Conservation (phyloP, 2,329 filamentous ascomycete species). For the Aspergillus phoenicis region DNA sequence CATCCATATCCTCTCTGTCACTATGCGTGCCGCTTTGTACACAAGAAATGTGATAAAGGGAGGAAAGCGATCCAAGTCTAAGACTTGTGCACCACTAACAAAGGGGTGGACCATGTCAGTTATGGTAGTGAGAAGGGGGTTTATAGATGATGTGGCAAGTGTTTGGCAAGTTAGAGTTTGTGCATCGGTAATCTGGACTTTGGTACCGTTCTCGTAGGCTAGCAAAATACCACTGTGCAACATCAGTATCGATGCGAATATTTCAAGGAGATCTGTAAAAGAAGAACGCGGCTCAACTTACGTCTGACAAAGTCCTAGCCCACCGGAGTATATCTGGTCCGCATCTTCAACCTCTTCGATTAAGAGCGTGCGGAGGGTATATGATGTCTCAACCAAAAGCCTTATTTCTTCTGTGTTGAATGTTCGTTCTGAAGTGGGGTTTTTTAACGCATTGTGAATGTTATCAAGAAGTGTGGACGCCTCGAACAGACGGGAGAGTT, state of each 20-base stretch:
- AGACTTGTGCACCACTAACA: background rate
- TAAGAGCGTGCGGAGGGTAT: background rate
- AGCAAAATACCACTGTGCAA: background rate
- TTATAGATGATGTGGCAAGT: background rate
- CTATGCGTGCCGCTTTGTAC: background rate
- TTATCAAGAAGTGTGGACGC: background rate
- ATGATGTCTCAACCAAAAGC: background rate
- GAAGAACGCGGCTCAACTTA: background rate
- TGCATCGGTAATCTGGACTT: background rate
- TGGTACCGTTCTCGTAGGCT: background rate
- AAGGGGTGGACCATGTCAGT: background rate
- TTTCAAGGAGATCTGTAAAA: too few relatives aligned
- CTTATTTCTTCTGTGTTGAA: background rate
- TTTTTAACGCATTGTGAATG: background rate
- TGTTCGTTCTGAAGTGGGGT: background rate
- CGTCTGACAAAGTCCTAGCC: background rate
- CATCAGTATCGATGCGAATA: background rate
- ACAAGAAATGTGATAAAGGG: background rate
- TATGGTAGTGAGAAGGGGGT: background rate
- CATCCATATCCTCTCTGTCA: background rate
- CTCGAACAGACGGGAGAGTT: background rate
- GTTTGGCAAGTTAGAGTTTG: background rate
- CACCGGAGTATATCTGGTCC: background rate
- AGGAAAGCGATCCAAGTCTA: background rate
- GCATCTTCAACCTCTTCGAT: slow-evolving; percentile 1